phyloP scores from a whole-genome alignment of 179 eudicot species.

The Pouteria campechiana region DNA sequence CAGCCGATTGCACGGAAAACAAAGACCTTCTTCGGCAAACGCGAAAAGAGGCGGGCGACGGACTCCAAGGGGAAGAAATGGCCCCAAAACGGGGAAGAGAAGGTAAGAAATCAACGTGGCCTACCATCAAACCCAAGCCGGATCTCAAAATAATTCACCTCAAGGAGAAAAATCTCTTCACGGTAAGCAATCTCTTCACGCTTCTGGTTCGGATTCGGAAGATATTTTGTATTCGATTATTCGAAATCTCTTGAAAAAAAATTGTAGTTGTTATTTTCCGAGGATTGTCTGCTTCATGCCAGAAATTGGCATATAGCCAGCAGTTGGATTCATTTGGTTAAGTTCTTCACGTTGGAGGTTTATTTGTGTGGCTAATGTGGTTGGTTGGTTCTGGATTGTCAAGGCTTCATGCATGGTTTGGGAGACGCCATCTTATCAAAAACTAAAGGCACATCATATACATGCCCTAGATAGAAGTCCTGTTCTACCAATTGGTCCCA shows the following conservation, averaged over 20 bases:
- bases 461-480: too few relatives aligned
- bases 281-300: background rate
- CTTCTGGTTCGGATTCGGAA: background rate
- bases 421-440: too few relatives aligned
- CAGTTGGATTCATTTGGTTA: background rate
- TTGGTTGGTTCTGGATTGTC: too few relatives aligned
- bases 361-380: background rate
- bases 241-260: too few relatives aligned
- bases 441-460: too few relatives aligned
- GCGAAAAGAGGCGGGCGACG: too few relatives aligned
- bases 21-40: too few relatives aligned
- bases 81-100: slow-evolving; percentile 38
- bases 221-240: too few relatives aligned
- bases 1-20: too few relatives aligned
- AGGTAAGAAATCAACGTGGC: slow-evolving; percentile 39
- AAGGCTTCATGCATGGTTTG: too few relatives aligned
- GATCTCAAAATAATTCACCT: slow-evolving; percentile 48
- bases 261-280: background rate
- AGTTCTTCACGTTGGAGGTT: background rate
- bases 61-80: too few relatives aligned
- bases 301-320: background rate
- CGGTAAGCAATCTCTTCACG: slow-evolving; percentile 23
- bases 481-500: too few relatives aligned
- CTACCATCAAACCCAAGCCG: slow-evolving; percentile 57
- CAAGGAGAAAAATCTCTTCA: slow-evolving; percentile 57